These are phyloP conservation scores for Glycine tomentella DNA, from an alignment of 306 rosid genomes.

Conservation along the genomic window DNA sequence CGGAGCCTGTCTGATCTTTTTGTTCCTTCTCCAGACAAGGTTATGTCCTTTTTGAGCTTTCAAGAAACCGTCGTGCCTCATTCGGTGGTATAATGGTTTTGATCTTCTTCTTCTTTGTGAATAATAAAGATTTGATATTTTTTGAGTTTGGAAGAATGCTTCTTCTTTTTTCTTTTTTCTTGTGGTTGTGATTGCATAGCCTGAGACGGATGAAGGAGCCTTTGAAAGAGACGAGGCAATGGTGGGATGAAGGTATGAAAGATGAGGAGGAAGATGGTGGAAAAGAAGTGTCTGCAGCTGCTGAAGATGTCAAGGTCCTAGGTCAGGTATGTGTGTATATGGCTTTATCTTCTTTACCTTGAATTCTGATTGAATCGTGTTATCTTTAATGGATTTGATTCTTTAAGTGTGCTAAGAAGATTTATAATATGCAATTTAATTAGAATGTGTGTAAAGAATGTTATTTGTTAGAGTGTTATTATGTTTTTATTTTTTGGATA, in stretches of 20 bases:
- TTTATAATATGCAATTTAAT: too few species aligned
- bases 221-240: slow-evolving; percentile 56
- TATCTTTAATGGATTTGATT: too few species aligned
- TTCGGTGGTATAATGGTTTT: slow-evolving; percentile 3
- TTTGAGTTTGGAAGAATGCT: neutral
- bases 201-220: slow-evolving; percentile 55
- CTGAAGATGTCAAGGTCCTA: slow-evolving; percentile 10
- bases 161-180: too few species aligned
- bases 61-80: slow-evolving; percentile 43
- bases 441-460: too few species aligned
- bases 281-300: slow-evolving; percentile 11
- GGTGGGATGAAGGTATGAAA: slow-evolving; percentile 56
- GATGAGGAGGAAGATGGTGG: slow-evolving; percentile 47
- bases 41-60: neutral
- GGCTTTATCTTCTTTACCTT: too few species aligned
- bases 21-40: slow-evolving; percentile 18
- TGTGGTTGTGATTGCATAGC: slow-evolving; percentile 47
- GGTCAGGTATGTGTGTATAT: slow-evolving; percentile 36
- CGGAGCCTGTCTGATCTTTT: slow-evolving; percentile 31
- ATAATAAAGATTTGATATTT: neutral
- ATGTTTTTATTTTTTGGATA: too few species aligned
- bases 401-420: too few species aligned
- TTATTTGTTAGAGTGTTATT: too few species aligned
- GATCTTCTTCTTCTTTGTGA: too few species aligned
- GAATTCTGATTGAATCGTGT: too few species aligned